Conservation (phyloP, 2,329 filamentous ascomycete species). For the Dendrostoma leiphaemia region DNA sequence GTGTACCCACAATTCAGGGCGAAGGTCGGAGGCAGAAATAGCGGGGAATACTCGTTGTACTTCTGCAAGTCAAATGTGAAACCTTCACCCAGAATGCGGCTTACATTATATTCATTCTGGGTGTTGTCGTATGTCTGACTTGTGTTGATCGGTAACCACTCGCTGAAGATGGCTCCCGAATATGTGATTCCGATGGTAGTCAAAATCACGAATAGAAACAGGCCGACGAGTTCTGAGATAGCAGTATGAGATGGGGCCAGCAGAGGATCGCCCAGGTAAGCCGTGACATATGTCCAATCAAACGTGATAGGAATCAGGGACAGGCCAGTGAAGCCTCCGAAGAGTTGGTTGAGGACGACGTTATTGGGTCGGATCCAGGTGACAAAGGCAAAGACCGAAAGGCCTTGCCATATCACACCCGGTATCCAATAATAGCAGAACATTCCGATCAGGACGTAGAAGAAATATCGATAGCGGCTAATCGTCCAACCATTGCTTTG, state of each 20-base stretch:
- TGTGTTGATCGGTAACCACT: constrained; percentile 55
- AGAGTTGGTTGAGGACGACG: constrained; percentile 45
- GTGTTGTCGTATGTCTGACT: constrained; percentile 57
- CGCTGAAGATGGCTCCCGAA: constrained; percentile 43
- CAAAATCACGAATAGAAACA: constrained; percentile 38
- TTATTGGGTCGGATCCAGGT: constrained; percentile 49
- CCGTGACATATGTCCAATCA: constrained; percentile 34
- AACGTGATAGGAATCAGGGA: constrained; percentile 43
- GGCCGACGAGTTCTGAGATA: constrained; percentile 40
- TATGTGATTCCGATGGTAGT: constrained; percentile 48
- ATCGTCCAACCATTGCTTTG: constrained; percentile 44
- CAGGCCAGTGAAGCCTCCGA: constrained; percentile 44
- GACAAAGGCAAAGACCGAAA: constrained; percentile 46
- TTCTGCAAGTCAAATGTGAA: constrained; percentile 49
- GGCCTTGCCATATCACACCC: constrained; percentile 25
- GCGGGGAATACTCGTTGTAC: constrained; percentile 53
- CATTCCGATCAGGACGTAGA: constrained; percentile 37
- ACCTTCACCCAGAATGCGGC: constrained; percentile 46
- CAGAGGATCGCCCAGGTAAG: constrained; percentile 33
- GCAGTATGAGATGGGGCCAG: constrained; percentile 35
- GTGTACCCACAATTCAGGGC: constrained; percentile 40
- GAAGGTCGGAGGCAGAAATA: constrained; percentile 49
- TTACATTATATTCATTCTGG: constrained; percentile 48
- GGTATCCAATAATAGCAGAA: constrained; percentile 43
- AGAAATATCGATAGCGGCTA: constrained; percentile 44